Base-by-base conservation (phyloP, 306 rosid species). In the Acacia acuminata region DNA sequence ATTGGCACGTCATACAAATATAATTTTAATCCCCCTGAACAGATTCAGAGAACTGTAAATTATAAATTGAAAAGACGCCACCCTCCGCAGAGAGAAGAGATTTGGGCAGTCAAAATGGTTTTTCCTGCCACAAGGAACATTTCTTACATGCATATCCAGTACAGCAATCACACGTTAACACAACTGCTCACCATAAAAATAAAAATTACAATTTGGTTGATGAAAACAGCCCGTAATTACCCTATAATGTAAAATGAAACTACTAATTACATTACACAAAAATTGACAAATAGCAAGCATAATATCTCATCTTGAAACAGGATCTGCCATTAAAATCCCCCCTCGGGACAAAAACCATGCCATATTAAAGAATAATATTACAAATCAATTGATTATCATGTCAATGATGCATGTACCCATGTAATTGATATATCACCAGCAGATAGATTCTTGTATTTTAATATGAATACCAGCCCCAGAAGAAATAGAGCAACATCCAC, bases 191-290 rank as follows among this genome's bases (percentile, higher is more conserved):
- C 38, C 75, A n/a, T 13, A 12, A 45, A n/a, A n/a, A n/a, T n/a
- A n/a, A n/a, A 12, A 45, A 12, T 25, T 44, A 72, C 76, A 25
- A 43, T 22, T 24, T 25, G 42, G 36, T 15, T 72, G 60, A 53
- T 47, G 42, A 47, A 16, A 47, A 47, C 43, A 45, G 40, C 42
- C 81, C 60, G 82, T 48, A 71, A 55, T 76, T 51, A 58, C 25
- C 82, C 78, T 75, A 69, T 69, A 84, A 30, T 11, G 30, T 40
- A 75, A 53, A 63, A 75, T 75, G 78, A 40, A 58, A 50, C 77
- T 87, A 50, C 77, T 87, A 82, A 82, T 82, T 82, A 87, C 88
- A 79, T 56, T 82, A 71, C 77, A 65, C 61, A 79, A 74, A 68
- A 84, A 84, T 71, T 51, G 76, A 36, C 45, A 58, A 73, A 51